Base-by-base conservation (phyloP, 2,329 filamentous ascomycete species). In the Aspergillus pseudoviridinutans region DNA sequence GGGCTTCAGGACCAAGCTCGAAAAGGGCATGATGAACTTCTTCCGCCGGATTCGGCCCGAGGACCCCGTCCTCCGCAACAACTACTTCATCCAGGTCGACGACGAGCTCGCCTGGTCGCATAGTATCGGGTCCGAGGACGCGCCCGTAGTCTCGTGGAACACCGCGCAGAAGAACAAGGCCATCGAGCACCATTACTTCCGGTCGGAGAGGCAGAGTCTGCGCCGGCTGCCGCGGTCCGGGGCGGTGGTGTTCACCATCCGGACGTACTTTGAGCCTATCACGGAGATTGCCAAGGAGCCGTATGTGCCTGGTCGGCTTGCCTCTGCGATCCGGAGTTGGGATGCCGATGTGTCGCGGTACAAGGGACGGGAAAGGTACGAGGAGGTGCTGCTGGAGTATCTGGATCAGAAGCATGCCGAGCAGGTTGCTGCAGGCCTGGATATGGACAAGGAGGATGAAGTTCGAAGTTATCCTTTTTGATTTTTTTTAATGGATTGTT, bases 1-100 rank as follows among this genome's bases (percentile, higher is more conserved):
- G 0, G 85, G 87, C 50, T 92, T 82, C 77, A 81, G 81, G 58
- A 78, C 84, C 64, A 91, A 90, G 68, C 78, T 93, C 10, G 86
- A 92, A 69, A 87, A 85, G 58, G 88, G 89, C 12, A 93, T 92
- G 89, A 82, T 82, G 76, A 91, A 88, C 70, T 92, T 95, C 77
- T 94, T 95, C 77, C 80, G 84, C 0, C 78, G 91, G 0, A 72
- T 94, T 0, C 81, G 83, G 67, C 87, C 88, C 1, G 86, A 91
- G 46, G 84, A 85, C 49, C 82, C 86, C 0, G 83, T 89, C 25
- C 65, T 85, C 22, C 80, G 90, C 58, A 91, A 92, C 70, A 93
- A 94, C 70, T 95, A 94, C 74, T 95, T 95, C 77, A 83, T 95
- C 61, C 91, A 95, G 74, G 90, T 94, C 1, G 91, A 95, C 68